Conservation (phyloP, 257 asterid species). For the Solanum commersonii region DNA sequence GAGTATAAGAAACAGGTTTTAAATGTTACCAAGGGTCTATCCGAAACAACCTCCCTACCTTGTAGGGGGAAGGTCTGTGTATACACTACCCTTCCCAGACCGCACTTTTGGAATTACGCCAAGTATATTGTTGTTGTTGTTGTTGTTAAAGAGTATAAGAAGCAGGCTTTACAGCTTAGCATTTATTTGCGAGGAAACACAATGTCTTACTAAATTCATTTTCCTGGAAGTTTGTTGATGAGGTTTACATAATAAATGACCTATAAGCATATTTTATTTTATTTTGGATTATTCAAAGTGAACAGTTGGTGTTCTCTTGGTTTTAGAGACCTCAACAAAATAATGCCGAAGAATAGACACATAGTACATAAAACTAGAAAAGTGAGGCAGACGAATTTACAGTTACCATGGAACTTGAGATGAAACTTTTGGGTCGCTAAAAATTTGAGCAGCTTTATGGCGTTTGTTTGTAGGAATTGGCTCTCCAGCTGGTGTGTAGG, state of each 20-base stretch:
- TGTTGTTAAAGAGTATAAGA: background rate
- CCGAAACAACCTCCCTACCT: background rate
- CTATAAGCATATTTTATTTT: background rate
- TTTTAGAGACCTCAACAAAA: background rate
- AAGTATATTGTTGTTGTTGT: background rate
- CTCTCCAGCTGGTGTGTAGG: constrained; percentile 93
- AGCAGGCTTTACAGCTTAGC: background rate
- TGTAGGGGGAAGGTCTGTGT: background rate
- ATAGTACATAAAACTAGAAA: background rate
- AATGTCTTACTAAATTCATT: background rate
- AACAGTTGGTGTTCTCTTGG: background rate
- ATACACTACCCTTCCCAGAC: background rate
- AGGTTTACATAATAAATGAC: background rate
- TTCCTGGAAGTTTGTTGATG: background rate
- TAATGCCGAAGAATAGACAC: background rate
- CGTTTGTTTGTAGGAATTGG: constrained; percentile 98
- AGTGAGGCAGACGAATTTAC: background rate
- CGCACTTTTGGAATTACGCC: background rate
- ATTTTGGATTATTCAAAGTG: background rate
- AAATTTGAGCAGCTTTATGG: constrained; percentile 74
- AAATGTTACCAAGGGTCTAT: background rate
- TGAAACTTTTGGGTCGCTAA: constrained; percentile 66
- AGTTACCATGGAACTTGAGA: constrained; percentile 86
- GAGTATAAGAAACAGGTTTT: background rate
- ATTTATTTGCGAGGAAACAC: background rate